Conservation (phyloP, 352 stramenopile species). For the Phytopythium montanum region DNA sequence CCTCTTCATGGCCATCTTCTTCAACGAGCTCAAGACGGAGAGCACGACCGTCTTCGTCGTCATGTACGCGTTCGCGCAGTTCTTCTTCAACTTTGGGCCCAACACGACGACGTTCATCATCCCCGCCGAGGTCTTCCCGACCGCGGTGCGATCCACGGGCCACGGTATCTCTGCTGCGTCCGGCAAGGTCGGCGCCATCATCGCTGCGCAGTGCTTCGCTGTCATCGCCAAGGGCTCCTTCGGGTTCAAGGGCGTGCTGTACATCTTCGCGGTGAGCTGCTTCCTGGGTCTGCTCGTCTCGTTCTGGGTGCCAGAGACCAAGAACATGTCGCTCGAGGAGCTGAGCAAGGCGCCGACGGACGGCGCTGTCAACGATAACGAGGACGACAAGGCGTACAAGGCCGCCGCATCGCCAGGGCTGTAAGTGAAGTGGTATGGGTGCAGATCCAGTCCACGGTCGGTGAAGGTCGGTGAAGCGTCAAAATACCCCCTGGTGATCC, state of each 20-base stretch:
- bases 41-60: constrained; percentile 36
- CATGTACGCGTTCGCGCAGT: constrained; percentile 51
- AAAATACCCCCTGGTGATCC: no score
- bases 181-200: constrained; percentile 71
- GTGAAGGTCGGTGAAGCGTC: no score
- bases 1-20: constrained; percentile 46
- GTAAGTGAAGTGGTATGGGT: background rate
- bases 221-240: constrained; percentile 37
- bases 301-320: constrained; percentile 52
- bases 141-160: constrained; percentile 70
- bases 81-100: constrained; percentile 69
- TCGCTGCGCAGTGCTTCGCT: constrained; percentile 41
- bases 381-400: background rate
- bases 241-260: constrained; percentile 42
- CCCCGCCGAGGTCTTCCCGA: constrained; percentile 80
- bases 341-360: constrained; percentile 15
- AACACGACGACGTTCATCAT: constrained; percentile 87
- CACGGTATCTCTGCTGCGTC: constrained; percentile 78
- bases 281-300: constrained; percentile 44
- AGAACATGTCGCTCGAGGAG: constrained; percentile 47
- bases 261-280: constrained; percentile 43
- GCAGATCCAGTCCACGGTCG: no score
- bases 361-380: background rate
- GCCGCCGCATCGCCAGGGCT: background rate
- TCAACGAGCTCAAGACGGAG: constrained; percentile 34